These are phyloP conservation scores for Apiospora malaysiana DNA, from an alignment of 2,329 filamentous ascomycete genomes.

Conservation along the genomic window DNA sequence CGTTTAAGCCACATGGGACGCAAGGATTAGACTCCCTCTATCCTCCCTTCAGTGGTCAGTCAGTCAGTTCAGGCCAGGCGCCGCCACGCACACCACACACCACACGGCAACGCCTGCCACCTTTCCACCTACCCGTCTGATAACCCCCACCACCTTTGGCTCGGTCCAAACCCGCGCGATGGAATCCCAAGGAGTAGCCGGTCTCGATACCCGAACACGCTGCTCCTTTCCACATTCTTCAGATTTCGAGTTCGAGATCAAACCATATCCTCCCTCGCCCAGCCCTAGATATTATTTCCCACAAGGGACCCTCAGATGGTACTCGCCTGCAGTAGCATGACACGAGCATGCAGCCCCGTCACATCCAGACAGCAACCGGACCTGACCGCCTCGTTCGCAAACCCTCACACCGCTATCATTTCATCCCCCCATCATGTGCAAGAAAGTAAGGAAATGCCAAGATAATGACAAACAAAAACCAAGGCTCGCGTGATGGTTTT, in stretches of 20 bases:
- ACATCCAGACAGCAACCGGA: background rate
- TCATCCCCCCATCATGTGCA: background rate
- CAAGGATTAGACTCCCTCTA: background rate
- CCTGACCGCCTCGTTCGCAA: conserved; percentile 6
- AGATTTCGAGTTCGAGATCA: background rate
- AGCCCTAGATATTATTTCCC: background rate
- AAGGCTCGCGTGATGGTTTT: conserved; percentile 9
- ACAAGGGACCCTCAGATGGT: background rate
- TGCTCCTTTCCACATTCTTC: conserved; percentile 3
- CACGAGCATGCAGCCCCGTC: conserved; percentile 1
- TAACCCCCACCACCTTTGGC: background rate
- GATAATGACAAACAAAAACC: background rate
- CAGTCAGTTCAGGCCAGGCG: background rate
- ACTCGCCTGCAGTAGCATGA: background rate
- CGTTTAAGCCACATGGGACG: conserved; percentile 2
- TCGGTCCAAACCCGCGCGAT: background rate
- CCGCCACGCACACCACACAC: no score
- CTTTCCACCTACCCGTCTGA: background rate
- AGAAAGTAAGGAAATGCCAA: background rate
- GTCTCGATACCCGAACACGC: background rate
- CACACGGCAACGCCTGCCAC: conserved; percentile 4
- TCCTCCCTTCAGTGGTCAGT: background rate
- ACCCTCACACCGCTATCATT: conserved; percentile 4
- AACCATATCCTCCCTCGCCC: background rate
- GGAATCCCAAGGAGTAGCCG: background rate